phyloP scores from a whole-genome alignment of 176 grass and related monocot species.

The Avena insularis region DNA sequence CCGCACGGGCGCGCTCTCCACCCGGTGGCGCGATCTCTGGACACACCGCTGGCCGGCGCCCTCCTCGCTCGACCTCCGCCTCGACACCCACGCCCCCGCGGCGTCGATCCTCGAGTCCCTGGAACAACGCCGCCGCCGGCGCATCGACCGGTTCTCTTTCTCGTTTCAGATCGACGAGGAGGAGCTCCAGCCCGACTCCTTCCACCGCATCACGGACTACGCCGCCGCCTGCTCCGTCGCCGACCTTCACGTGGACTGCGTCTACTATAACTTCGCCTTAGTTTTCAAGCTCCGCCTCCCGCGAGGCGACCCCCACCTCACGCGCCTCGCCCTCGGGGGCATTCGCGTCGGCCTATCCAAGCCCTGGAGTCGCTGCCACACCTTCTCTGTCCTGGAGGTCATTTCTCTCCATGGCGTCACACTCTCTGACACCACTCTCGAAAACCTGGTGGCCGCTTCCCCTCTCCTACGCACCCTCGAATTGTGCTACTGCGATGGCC shows the following conservation, averaged over 20 bases:
- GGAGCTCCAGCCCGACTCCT: neutral
- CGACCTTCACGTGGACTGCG: neutral
- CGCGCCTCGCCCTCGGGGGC: neutral
- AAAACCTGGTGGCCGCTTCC: neutral
- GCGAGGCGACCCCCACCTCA: neutral
- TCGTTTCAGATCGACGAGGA: slow-evolving; percentile 21
- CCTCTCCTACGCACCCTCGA: neutral
- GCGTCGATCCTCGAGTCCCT: neutral
- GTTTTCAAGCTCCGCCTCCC: neutral
- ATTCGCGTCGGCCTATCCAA: neutral
- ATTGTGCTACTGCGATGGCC: neutral
- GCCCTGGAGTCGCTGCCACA: neutral
- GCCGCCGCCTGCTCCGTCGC: neutral
- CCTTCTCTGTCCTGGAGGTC: neutral
- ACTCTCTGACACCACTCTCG: neutral
- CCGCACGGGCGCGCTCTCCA: slow-evolving; percentile 14
- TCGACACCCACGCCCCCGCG: neutral
- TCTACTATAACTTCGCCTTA: neutral
- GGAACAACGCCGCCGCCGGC: neutral
- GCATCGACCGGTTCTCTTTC: slow-evolving; percentile 42
- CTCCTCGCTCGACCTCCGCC: slow-evolving; percentile 24
- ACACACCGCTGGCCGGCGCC: slow-evolving; percentile 10
- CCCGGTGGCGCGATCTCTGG: slow-evolving; percentile 22
- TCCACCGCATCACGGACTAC: neutral
- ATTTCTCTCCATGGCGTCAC: neutral